Evolutionary conservation across 2,329 filamentous ascomycete species (phyloP).

Genomic region (Fusarium austroafricanum): DNA sequence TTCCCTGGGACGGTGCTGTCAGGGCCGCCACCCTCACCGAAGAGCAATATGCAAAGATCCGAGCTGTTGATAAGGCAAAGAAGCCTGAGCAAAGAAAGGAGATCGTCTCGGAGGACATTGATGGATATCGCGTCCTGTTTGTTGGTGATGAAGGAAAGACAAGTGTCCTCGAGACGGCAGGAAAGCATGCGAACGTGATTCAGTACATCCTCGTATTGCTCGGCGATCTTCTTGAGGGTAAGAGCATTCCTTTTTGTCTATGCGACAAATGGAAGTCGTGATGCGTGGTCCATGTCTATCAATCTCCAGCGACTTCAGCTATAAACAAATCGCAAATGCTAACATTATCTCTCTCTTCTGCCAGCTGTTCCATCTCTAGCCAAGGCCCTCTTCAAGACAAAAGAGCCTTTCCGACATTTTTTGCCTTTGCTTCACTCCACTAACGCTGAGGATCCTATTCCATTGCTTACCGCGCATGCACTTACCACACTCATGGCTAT

Average conservation of each 20-base stretch:
- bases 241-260: constrained; percentile 37
- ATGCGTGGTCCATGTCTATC: background rate
- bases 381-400: constrained; percentile 78
- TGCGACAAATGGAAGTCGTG: constrained; percentile 16
- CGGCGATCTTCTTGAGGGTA: constrained; percentile 88
- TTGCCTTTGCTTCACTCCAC: constrained; percentile 87
- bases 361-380: constrained; percentile 84
- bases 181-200: constrained; percentile 88
- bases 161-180: constrained; percentile 84
- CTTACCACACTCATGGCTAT: constrained; percentile 81
- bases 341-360: constrained; percentile 33
- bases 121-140: constrained; percentile 83
- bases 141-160: constrained; percentile 77
- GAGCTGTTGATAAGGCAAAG: constrained; percentile 94
- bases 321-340: constrained; percentile 21
- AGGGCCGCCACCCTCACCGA: constrained; percentile 94
- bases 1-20: constrained; percentile 97
- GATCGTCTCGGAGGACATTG: constrained; percentile 81
- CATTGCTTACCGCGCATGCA: constrained; percentile 88
- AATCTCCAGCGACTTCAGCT: constrained; percentile 14
- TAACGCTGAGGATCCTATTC: constrained; percentile 80
- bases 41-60: constrained; percentile 93
- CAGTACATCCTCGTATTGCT: constrained; percentile 95
- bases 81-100: constrained; percentile 85
- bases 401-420: constrained; percentile 84